Evolutionary conservation across 345 rosid species (phyloP).

Genomic region (Salix udensis): DNA sequence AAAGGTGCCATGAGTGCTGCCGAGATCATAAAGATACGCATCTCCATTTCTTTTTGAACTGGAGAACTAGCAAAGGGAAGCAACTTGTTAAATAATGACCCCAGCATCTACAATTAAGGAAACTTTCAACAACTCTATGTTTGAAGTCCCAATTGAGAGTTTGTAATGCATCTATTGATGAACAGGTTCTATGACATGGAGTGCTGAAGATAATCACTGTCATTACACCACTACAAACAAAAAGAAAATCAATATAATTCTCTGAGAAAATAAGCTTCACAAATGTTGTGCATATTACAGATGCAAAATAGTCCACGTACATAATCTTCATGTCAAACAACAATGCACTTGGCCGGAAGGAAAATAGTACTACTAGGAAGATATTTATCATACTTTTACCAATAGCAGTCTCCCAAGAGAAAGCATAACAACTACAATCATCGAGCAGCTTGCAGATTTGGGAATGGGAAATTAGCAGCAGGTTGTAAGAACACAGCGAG

Average conservation of each 20-base stretch:
- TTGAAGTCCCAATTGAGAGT: background rate
- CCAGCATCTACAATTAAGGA: background rate
- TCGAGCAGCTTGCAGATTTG: background rate
- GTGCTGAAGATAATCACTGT: background rate
- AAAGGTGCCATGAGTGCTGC: conserved; percentile 80
- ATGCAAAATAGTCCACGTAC: background rate
- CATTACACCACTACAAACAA: background rate
- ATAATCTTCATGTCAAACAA: background rate
- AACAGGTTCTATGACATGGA: background rate
- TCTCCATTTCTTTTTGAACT: conserved; percentile 73
- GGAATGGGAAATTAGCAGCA: background rate
- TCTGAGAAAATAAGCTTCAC: background rate
- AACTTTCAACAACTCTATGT: background rate
- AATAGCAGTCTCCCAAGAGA: background rate
- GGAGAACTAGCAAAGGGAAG: conserved; percentile 55
- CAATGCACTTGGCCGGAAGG: background rate
- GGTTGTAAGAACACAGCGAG: background rate
- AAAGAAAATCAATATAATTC: background rate
- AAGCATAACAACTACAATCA: background rate
- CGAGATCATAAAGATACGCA: conserved; percentile 79
- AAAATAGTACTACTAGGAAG: background rate
- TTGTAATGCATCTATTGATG: background rate
- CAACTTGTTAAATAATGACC: background rate
- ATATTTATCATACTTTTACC: background rate
- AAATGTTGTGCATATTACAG: background rate